phyloP scores from a whole-genome alignment of 176 grass and related monocot species.

The Tuctoria greenei region DNA sequence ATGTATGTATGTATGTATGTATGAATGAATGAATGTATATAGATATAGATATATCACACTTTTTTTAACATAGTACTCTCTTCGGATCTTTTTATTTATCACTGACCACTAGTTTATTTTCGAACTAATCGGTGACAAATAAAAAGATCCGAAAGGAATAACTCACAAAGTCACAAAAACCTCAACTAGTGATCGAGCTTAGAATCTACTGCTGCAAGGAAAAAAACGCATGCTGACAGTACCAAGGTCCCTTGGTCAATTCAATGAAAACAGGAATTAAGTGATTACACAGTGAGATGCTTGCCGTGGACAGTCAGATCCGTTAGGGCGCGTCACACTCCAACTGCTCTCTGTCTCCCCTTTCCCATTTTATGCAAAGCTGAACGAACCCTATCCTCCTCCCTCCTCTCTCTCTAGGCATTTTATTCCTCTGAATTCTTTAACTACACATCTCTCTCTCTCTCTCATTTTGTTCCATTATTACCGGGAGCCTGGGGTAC shows the following conservation, averaged over 20 bases:
- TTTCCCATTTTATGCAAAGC: slow-evolving; percentile 34
- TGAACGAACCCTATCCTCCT: not conserved
- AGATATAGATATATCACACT: no score
- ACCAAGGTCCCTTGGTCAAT: not conserved
- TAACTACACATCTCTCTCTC: slow-evolving; percentile 15
- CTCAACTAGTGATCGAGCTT: not conserved
- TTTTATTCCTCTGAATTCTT: slow-evolving; percentile 29
- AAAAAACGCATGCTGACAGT: not conserved
- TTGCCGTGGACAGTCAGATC: slow-evolving; percentile 25
- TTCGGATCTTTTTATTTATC: no score
- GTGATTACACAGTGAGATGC: slow-evolving; percentile 17
- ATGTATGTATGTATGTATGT: no score
- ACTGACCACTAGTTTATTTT: no score
- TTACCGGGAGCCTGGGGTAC: not conserved
- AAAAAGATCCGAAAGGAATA: no score
- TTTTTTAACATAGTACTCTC: no score
- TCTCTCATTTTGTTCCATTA: slow-evolving; percentile 39
- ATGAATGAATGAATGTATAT: no score
- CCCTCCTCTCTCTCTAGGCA: slow-evolving; percentile 27
- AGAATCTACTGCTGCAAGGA: not conserved
- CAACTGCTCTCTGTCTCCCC: slow-evolving; percentile 29
- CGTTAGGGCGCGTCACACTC: slow-evolving; percentile 39
- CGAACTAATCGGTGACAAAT: no score
- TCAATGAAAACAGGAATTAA: slow-evolving; percentile 14
- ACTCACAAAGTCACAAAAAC: no score